phyloP scores from a whole-genome alignment of 352 stramenopile species.

The Poterioochromonas sp. region DNA sequence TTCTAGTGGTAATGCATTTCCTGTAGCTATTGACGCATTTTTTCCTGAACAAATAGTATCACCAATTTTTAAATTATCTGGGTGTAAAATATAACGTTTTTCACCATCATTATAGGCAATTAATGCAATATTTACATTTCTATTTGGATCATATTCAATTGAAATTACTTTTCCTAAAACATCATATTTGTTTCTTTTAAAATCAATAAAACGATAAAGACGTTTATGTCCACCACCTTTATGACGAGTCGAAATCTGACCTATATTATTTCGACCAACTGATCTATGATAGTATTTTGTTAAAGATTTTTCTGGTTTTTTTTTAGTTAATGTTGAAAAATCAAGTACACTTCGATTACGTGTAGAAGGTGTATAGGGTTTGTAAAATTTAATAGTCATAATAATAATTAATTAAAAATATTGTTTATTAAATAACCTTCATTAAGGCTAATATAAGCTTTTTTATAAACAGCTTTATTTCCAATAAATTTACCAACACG shows the following conservation, averaged over 20 bases:
- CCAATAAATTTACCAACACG: constrained; percentile 39
- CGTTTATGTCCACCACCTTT: constrained; percentile 45
- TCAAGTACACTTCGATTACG: constrained; percentile 27
- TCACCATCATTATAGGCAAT: constrained; percentile 42
- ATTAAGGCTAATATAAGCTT: constrained; percentile 39
- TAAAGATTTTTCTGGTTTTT: constrained; percentile 42
- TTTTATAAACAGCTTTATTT: constrained; percentile 39
- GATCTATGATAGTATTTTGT: constrained; percentile 38
- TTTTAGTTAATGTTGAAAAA: constrained; percentile 41
- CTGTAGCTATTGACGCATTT: constrained; percentile 64
- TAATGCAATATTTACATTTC: constrained; percentile 45
- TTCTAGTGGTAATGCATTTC: constrained; percentile 91
- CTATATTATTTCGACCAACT: constrained; percentile 44
- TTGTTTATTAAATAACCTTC: constrained; percentile 37
- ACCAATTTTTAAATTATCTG: constrained; percentile 43
- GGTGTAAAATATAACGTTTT: constrained; percentile 47
- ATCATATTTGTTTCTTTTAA: constrained; percentile 45
- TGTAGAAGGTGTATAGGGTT: constrained; percentile 33
- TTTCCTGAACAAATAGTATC: constrained; percentile 35
- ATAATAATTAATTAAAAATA: constrained; percentile 26
- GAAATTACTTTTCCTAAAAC: constrained; percentile 43
- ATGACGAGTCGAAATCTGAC: constrained; percentile 47
- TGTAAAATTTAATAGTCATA: constrained; percentile 29
- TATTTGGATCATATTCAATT: constrained; percentile 51
- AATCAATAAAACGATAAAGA: constrained; percentile 47